phyloP scores from a whole-genome alignment of 169 alveolate genomes.

The Eimeria maxima region DNA sequence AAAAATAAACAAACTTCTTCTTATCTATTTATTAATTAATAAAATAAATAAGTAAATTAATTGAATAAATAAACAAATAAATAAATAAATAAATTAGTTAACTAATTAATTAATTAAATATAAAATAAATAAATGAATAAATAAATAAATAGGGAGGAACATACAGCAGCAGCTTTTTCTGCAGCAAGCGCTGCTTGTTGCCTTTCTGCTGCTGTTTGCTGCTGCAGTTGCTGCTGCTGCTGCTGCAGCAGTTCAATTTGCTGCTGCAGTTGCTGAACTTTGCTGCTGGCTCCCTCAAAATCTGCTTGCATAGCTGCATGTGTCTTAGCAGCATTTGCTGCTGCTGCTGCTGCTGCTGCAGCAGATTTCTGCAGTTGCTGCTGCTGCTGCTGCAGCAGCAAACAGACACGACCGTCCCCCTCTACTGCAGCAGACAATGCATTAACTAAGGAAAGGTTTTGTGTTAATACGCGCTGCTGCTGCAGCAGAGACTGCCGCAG shows the following conservation, averaged over 20 bases:
- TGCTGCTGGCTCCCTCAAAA: background rate
- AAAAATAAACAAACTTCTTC: no score
- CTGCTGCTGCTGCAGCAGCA: slow-evolving; percentile 54
- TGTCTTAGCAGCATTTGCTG: background rate
- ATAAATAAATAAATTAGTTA: background rate
- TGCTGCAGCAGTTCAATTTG: background rate
- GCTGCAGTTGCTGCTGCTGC: background rate
- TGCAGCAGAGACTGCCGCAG: background rate
- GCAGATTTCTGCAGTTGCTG: slow-evolving; percentile 13
- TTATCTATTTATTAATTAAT: background rate
- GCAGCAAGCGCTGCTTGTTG: background rate
- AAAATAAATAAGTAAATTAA: background rate
- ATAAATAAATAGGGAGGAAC: background rate
- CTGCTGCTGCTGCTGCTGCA: background rate
- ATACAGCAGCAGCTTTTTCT: background rate
- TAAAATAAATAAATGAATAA: no score
- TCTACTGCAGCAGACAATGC: slow-evolving; percentile 1
- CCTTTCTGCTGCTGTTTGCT: background rate
- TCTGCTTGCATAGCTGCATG: background rate
- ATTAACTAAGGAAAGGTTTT: background rate
- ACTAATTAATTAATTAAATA: background rate
- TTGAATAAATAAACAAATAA: background rate
- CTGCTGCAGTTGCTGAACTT: slow-evolving; percentile 21
- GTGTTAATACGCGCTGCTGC: slow-evolving; percentile 7
- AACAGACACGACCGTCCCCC: background rate